Base-by-base conservation (phyloP, 192 early-diverging fungal genomes). In the Allomyces macrogynus region DNA sequence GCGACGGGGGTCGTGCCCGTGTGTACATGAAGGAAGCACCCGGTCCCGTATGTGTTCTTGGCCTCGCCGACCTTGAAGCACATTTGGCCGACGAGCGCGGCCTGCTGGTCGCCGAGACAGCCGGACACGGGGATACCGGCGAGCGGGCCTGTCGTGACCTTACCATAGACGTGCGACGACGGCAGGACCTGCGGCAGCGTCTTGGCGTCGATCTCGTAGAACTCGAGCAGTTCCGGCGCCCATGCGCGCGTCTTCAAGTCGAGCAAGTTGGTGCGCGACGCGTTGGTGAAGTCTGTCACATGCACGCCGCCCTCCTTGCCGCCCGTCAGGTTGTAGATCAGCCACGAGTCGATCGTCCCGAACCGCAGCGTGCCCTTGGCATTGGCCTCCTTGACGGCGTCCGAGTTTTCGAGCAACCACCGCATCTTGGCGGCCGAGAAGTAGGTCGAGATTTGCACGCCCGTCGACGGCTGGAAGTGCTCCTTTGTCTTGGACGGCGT, bases 41-140 rank as follows among this genome's bases (percentile, higher is more conserved):
- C 93, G 25, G 93, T 96, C 60, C 93, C 92, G 76, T 94, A 94
- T 8, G 93, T 96, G 77, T 92, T 96, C 79, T 96, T 96, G 64
- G 86, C 84, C 71, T 89, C 85, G 5, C 93, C 93, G 5, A 82
- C 75, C 60, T 82, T 69, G 69, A 91, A 90, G 75, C 93, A 96
- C 66, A 84, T 83, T 72, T 96, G 93, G n/a, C 93, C 93, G 25
- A 96, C 90, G 43, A 92, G 79, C 22, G 93, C 93, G 16, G 90
- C 89, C 72, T 96, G 93, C 71, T 96, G 93, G 75, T 96, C 93
- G 63, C 93, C 93, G 43, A 96, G 73, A 69, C 87, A 88, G 0
- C 93, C 93, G 20, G 89, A 71, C 54, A 96, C 84, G 1, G 90
- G 85, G 3, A 93, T 67, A 42, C 84, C 88, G 49, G 77, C 63